phyloP scores from a whole-genome alignment of 768 basidiomycete species.

The Clavaria fumosa region DNA sequence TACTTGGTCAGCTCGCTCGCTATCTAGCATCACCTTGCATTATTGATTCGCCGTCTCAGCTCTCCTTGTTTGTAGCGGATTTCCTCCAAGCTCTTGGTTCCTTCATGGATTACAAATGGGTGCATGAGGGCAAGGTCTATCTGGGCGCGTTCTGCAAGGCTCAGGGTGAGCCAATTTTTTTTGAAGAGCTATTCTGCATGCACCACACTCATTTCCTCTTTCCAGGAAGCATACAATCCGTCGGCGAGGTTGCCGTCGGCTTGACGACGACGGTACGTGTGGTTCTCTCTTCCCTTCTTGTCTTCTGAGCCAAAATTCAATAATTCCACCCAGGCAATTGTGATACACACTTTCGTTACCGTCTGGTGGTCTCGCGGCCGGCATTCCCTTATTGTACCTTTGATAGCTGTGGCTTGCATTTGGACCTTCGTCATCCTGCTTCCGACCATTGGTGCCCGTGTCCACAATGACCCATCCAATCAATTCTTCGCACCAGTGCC shows the following conservation, averaged over 20 bases:
- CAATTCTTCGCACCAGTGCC: neutral
- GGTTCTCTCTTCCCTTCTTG: neutral
- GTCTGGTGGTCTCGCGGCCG: too few relatives aligned
- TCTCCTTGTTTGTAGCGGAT: constrained; percentile 19
- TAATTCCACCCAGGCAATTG: constrained; percentile 18
- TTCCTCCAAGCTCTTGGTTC: constrained; percentile 25
- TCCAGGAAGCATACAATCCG: constrained; percentile 23
- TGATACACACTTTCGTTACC: constrained; percentile 27
- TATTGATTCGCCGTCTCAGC: constrained; percentile 8
- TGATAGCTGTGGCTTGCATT: too few relatives aligned
- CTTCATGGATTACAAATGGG: constrained; percentile 23
- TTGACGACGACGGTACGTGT: constrained; percentile 25
- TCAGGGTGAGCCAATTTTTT: constrained; percentile 21
- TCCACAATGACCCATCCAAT: neutral
- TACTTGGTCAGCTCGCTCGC: constrained; percentile 21
- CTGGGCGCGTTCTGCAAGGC: constrained; percentile 21
- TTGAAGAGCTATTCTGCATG: too few relatives aligned
- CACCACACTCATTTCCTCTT: neutral
- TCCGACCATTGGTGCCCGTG: neutral
- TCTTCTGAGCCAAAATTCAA: too few relatives aligned
- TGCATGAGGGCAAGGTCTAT: constrained; percentile 19
- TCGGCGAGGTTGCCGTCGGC: constrained; percentile 28
- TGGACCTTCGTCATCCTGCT: neutral
- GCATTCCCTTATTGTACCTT: too few relatives aligned
- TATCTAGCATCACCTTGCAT: neutral